Conservation (phyloP, 2,329 filamentous ascomycete genomes). For the Colletotrichum somersetense region DNA sequence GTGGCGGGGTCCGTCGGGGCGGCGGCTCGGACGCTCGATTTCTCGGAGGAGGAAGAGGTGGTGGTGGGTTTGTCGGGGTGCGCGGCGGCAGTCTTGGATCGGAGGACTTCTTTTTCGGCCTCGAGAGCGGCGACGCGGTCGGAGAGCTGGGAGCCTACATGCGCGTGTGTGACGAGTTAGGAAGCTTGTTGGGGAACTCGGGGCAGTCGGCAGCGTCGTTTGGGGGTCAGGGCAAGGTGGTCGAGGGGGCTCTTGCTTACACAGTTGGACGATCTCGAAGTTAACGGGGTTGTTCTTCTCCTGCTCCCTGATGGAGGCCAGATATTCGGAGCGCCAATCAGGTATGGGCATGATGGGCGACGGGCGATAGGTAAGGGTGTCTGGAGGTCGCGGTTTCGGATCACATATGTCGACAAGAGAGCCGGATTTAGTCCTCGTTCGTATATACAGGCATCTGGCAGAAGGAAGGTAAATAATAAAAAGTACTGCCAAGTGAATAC, state of each 20-base stretch:
- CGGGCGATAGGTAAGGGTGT: neutral
- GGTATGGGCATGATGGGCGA: constrained; percentile 66
- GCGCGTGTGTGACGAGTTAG: constrained; percentile 9
- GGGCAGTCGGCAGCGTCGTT: no score
- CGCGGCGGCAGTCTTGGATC: constrained; percentile 45
- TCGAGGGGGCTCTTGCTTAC: constrained; percentile 62
- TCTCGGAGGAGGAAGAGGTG: constrained; percentile 43
- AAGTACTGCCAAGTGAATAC: neutral
- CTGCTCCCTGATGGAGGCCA: constrained; percentile 79
- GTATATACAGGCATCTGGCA: neutral
- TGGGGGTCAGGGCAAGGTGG: neutral
- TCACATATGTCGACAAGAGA: neutral
- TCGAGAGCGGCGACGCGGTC: constrained; percentile 75
- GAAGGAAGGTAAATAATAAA: neutral
- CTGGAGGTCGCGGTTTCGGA: neutral
- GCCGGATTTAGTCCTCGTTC: neutral
- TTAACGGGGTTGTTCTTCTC: constrained; percentile 73
- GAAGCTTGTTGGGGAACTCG: neutral
- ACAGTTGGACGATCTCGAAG: constrained; percentile 80
- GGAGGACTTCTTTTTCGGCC: constrained; percentile 64
- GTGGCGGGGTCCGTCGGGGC: constrained; percentile 41
- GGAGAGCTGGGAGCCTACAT: constrained; percentile 72
- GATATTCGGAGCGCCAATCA: constrained; percentile 86
- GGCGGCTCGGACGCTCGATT: constrained; percentile 8
- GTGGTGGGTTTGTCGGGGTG: constrained; percentile 41